phyloP scores from a whole-genome alignment of 306 rosid genomes.

The Mimosa pudica region DNA sequence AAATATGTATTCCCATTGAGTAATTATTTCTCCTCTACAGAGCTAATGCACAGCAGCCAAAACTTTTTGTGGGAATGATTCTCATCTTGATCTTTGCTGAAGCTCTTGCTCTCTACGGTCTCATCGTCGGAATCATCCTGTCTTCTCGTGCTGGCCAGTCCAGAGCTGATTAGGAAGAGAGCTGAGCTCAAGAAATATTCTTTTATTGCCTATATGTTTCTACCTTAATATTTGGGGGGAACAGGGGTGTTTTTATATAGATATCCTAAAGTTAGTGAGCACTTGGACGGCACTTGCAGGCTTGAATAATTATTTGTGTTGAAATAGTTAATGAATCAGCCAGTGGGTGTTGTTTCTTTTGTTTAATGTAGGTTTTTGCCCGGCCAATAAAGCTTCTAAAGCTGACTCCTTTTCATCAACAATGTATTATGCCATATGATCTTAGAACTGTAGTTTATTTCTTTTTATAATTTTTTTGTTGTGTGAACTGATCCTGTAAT shows the following conservation, averaged over 20 bases:
- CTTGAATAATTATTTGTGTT: constrained; percentile 39
- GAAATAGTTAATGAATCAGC: constrained; percentile 40
- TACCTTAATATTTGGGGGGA: constrained; percentile 47
- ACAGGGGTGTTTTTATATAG: constrained; percentile 32
- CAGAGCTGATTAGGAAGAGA: constrained; percentile 67
- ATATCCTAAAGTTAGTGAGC: constrained; percentile 42
- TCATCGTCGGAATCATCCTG: constrained; percentile 82
- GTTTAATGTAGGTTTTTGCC: constrained; percentile 28
- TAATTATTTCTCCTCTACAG: constrained; percentile 50
- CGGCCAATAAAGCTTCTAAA: constrained; percentile 16
- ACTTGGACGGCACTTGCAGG: constrained; percentile 41
- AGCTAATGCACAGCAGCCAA: constrained; percentile 92
- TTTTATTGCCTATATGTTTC: constrained; percentile 45
- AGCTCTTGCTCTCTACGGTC: constrained; percentile 85
- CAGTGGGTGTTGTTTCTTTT: constrained; percentile 43
- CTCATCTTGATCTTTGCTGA: constrained; percentile 87
- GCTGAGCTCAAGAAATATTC: constrained; percentile 46
- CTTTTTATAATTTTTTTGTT: background rate
- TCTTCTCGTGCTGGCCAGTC: constrained; percentile 92
- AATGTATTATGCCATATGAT: constrained; percentile 15
- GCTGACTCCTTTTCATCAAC: background rate
- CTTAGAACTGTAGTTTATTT: background rate
- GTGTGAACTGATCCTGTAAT: background rate
- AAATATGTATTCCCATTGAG: constrained; percentile 19
- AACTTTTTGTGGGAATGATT: constrained; percentile 88